Base-by-base conservation (phyloP, 371 early-diverging fungal species). In the Mortierella sp. region DNA sequence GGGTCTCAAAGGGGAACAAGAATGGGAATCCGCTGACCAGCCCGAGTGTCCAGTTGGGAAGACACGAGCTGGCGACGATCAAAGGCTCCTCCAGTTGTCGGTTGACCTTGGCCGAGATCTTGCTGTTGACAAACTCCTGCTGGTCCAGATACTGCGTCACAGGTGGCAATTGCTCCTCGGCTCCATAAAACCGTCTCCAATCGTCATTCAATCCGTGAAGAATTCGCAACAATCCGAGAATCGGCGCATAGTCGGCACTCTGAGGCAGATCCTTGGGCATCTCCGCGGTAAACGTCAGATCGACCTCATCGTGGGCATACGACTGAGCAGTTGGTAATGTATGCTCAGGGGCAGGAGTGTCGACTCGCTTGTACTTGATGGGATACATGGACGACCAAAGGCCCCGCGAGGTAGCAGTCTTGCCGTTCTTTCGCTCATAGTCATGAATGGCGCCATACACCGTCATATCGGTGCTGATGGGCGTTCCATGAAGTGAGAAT, bases 81-180 rank as follows among this genome's bases (percentile, higher is more conserved):
- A 97, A 88, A 1, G 96, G 95, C 67, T 97, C 97, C 79, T 95
- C 93, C 31, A 98, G 77, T 71, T 97, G 97, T 2, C 96, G 91
- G 37, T 90, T 92, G 53, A 96, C 86, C 81, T 97, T 97, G 44
- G 95, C 94, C 0, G 94, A 90, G 37, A 98, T 79, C 77, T 95
- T 95, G 48, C 89, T 89, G 82, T 96, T 97, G 74, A 92, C 74
- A 85, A 97, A 97, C 29, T 89, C 90, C 14, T 86, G 70, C 0
- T 87, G 68, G 0, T 87, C 86, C 29, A 93, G 80, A 70, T 26
- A 72, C 50, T 70, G 84, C 55, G 64, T 61, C 10, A 7, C 73
- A 29, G 68, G 68, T 50, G 53, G 79, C 44, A 50, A 29, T 48
- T 77, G 68, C 24, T 71, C 83, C 26, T 86, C 85, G 14, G 70